Conservation (phyloP, 495 filamentous ascomycete genomes). For the Lasiosphaeria hispida region DNA sequence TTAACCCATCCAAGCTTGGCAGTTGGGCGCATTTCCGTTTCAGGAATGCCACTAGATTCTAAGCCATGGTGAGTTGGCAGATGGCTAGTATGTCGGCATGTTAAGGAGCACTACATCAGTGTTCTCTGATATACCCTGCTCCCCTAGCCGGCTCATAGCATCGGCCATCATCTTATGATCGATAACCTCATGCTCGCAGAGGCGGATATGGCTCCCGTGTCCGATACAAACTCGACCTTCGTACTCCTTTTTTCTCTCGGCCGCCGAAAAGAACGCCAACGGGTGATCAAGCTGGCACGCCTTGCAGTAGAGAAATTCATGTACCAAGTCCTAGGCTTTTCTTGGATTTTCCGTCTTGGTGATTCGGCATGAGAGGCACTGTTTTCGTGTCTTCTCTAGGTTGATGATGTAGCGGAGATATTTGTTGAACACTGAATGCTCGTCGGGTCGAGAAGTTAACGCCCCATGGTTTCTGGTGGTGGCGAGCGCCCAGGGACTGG, state of each 20-base stretch:
- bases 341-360: background rate
- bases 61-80: too few species aligned
- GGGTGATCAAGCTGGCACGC: background rate
- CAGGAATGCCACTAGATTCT: too few species aligned
- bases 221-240: background rate
- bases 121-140: too few species aligned
- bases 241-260: background rate
- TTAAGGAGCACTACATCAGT: too few species aligned
- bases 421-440: too few species aligned
- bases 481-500: too few species aligned
- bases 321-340: background rate
- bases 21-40: too few species aligned
- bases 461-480: too few species aligned
- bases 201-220: background rate
- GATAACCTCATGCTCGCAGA: conserved; percentile 1
- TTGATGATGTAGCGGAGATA: background rate
- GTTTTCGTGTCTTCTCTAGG: background rate
- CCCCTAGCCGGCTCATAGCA: background rate
- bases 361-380: background rate
- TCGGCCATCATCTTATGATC: too few species aligned
- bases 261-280: background rate
- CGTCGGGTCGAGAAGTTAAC: too few species aligned
- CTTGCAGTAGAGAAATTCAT: background rate
- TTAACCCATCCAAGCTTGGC: too few species aligned
- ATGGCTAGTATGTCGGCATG: background rate